Evolutionary conservation across 2,329 filamentous ascomycete genomes (phyloP), one percentile per base, ranked within the genome.

Genomic region (Penicillium hesseltinei): DNA sequence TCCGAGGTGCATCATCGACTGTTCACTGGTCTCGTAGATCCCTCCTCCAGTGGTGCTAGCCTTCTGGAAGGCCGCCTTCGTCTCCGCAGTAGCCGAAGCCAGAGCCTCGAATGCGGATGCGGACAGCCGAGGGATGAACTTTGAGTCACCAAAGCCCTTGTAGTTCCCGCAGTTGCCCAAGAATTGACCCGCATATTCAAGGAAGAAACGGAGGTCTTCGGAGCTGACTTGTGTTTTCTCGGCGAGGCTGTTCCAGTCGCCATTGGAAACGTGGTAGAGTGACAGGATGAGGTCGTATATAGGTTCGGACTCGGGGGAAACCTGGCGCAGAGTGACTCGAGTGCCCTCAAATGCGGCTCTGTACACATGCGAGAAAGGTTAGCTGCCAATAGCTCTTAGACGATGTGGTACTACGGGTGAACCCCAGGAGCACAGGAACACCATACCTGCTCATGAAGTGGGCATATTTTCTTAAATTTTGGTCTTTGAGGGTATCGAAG

Each of bases 71-170:
- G 85, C 82, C 60, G 81, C 80, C 68, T 83, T 79, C 7, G 88
- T 84, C 52, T 88, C 84, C 2, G 84, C 76, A 0, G 75, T 77
- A 17, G 83, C 81, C 17, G 81, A 79, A 44, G 88, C 87, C 35
- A 93, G 79, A 59, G 87, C 82, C 50, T 84, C 81, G 58, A 92
- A 82, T 5, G 81, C 82, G 57, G 84, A 82, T 64, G 86, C 82
- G 7, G 82, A 79, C 68, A 89, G 85, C 65, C 89, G 82, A 2
- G 90, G 90, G 56, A 94, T 83, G 70, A 94, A 92, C 72, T 94
- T 94, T 67, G 88, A 84, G 74, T 94, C 90, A 43, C 91, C 91
- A 68, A 92, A 93, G 65, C 88, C 89, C 78, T 93, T 93, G 78
- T 93, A 94, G 75, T 94, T 94, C 62, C 91, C 89, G 60, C 82